phyloP scores from a whole-genome alignment of 345 rosid species.

The Zanthoxylum bungeanum region DNA sequence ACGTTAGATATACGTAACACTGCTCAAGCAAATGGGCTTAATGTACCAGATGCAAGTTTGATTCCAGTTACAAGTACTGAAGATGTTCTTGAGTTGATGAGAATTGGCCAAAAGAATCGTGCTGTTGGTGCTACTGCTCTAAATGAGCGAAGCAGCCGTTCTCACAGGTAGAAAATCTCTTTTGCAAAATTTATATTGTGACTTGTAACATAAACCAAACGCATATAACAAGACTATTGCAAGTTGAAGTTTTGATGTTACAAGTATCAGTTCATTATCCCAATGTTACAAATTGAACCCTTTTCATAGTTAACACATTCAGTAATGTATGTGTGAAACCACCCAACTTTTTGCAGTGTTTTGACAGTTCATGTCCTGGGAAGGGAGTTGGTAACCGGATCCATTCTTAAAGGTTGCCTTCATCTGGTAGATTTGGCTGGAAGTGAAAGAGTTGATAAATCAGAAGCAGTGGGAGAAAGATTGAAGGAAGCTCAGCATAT shows the following conservation, averaged over 20 bases:
- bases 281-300: background rate
- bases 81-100: slow-evolving; percentile 95
- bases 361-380: slow-evolving; percentile 94
- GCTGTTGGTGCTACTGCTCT: slow-evolving; percentile 98
- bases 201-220: background rate
- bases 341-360: slow-evolving; percentile 42
- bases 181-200: background rate
- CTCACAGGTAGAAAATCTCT: slow-evolving; percentile 61
- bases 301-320: no score
- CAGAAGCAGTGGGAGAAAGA: slow-evolving; percentile 95
- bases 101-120: slow-evolving; percentile 83
- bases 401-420: slow-evolving; percentile 80
- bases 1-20: slow-evolving; percentile 96
- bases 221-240: background rate
- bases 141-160: slow-evolving; percentile 95
- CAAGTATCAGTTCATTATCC: background rate
- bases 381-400: slow-evolving; percentile 76
- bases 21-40: slow-evolving; percentile 86
- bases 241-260: background rate
- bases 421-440: slow-evolving; percentile 99
- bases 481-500: slow-evolving; percentile 97
- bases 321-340: background rate
- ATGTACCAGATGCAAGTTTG: slow-evolving; percentile 95
- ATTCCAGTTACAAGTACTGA: slow-evolving; percentile 76
- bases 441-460: slow-evolving; percentile 96